Evolutionary conservation across 2,329 filamentous ascomycete species (phyloP), one percentile per base, ranked within the genome.

Genomic region (Clarireedia hainanense): DNA sequence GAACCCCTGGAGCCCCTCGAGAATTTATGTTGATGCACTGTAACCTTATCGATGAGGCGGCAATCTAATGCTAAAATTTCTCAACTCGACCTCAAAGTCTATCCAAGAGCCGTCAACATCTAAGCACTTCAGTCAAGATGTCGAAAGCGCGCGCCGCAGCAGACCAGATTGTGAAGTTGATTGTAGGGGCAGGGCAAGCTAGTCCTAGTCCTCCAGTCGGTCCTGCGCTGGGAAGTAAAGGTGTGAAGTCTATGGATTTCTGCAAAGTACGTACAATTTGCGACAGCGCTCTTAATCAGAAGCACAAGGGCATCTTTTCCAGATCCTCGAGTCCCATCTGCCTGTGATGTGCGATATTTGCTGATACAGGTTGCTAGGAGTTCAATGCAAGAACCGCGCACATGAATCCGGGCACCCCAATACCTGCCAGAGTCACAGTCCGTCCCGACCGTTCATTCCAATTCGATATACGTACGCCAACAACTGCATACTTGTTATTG

Each of bases 191-290:
- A 56, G 94, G 94, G 26, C 90, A 96, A 73, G 94, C 94, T 58
- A 92, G 86, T 67, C 94, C 94, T 30, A 95, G 91, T 74, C 94
- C 94, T 36, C 94, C 94, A 4, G 91, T 99, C 67, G 94, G 94
- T 78, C 94, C 94, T 57, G 94, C 94, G 53, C 81, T 99, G 63
- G 94, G 94, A 75, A 92, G 86, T 72, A 97, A 96, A 78, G 94
- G 94, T 78, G 88, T 99, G 60, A 99, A 99, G 78, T 95, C 89
- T 57, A 99, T 99, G 86, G 94, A 99, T 75, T 99, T 97, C 72
- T 97, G 94, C 84, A 97, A 97, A 81, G 92, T 95, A 71, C 56
- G 69, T 55, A 17, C 14, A 43, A 20, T 26, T 34, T 27, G 26
- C 45, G 30, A 34, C 30, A 34, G 30, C 30, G 30, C 10, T 34